These are phyloP conservation scores for Pachysandra terminalis DNA, from an alignment of 164 flowering plant species.

Conservation along the genomic window DNA sequence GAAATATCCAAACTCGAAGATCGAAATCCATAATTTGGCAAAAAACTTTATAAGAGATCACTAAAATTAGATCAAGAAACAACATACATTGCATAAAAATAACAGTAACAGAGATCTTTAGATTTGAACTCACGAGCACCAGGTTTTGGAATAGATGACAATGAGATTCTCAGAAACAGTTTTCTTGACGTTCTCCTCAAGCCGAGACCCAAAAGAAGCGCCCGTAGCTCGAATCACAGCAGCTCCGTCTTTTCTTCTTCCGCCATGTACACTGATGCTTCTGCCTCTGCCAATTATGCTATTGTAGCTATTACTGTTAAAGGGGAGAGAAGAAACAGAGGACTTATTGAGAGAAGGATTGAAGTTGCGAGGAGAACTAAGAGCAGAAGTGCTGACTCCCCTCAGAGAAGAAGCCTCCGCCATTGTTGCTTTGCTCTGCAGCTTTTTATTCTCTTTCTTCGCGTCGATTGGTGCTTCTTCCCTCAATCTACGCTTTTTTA, in stretches of 20 bases:
- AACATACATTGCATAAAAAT: background rate
- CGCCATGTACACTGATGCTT: background rate
- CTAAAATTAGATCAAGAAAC: background rate
- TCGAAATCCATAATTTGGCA: background rate
- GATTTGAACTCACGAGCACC: conserved; percentile 85
- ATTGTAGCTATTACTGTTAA: background rate
- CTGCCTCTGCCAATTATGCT: background rate
- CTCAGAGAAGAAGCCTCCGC: conserved; percentile 5
- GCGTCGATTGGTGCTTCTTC: too few relatives aligned
- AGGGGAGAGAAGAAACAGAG: background rate
- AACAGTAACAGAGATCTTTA: background rate
- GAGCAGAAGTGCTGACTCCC: conserved; percentile 1
- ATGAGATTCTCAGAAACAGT: conserved; percentile 71
- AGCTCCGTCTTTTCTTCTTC: background rate
- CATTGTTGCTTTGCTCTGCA: background rate
- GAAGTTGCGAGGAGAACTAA: background rate
- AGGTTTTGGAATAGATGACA: conserved; percentile 90
- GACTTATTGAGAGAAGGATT: conserved; percentile 1
- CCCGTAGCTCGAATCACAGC: conserved; percentile 23
- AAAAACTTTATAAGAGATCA: background rate
- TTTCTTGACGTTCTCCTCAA: conserved; percentile 76
- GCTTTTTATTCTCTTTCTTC: background rate
- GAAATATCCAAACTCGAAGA: background rate
- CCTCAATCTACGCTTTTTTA: too few relatives aligned
- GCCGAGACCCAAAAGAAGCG: conserved; percentile 64